These are phyloP conservation scores for Pythium apleroticum DNA, from an alignment of 352 stramenopile species.

Conservation along the genomic window DNA sequence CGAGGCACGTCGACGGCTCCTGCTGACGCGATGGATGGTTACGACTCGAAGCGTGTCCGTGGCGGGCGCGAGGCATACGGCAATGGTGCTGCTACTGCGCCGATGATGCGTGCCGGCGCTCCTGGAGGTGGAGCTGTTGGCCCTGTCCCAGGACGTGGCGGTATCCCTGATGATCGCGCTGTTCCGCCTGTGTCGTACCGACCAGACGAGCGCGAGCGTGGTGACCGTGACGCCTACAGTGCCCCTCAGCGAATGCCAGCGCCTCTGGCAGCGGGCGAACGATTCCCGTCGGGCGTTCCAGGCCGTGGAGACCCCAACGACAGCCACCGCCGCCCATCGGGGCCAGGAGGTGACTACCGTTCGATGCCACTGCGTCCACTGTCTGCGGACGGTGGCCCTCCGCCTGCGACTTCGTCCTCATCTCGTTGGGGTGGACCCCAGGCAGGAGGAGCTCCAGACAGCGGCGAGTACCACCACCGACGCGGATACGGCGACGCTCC, in stretches of 20 bases:
- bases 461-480: constrained; percentile 20
- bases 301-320: constrained; percentile 19
- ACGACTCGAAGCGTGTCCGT: constrained; percentile 38
- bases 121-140: constrained; percentile 12
- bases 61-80: constrained; percentile 13
- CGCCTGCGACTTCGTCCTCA: neutral
- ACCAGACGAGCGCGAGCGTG: constrained; percentile 12
- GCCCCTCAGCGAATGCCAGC: constrained; percentile 15
- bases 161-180: constrained; percentile 14
- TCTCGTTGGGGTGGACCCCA: constrained; percentile 21
- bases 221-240: constrained; percentile 15
- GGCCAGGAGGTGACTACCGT: constrained; percentile 15
- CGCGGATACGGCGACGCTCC: constrained; percentile 18
- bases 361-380: constrained; percentile 22
- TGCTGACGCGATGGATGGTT: constrained; percentile 14
- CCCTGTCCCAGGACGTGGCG: constrained; percentile 2
- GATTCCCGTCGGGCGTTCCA: constrained; percentile 12
- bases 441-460: neutral
- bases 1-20: constrained; percentile 18
- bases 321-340: constrained; percentile 16
- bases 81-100: neutral
- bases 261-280: constrained; percentile 11
- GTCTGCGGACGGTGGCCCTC: constrained; percentile 12
- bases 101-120: constrained; percentile 22
- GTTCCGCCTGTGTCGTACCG: constrained; percentile 20